Base-by-base conservation (phyloP, 2,329 filamentous ascomycete genomes). In the Tothia fuscella region DNA sequence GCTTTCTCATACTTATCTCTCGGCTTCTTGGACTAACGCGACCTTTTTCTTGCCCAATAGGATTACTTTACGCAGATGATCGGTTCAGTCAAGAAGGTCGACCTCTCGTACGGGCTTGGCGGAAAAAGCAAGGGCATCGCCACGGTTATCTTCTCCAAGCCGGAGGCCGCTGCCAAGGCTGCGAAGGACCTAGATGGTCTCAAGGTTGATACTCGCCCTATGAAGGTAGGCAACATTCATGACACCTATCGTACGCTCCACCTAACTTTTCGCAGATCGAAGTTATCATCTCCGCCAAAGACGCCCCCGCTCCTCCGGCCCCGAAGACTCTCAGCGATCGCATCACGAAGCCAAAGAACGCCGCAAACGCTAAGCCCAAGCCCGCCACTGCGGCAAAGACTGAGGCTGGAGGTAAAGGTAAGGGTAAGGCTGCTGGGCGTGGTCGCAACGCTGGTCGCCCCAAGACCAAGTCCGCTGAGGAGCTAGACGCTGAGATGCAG, bases 401-500 rank as follows among this genome's bases (percentile, higher is more conserved):
- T 19, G 86, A 84, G 39, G 64, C 64, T 35, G 26, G 29, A 4
- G 38, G 42, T 6, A 44, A 47, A 3, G n/a, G n/a, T n/a, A n/a
- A n/a, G n/a, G 62, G 66, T 35, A 70, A 68, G 51, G 60, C 62
- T 39, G 57, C 55, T 32, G 48, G 52, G 38, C 37, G 31, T 42
- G 48, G 38, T 35, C 21, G 38, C 28, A 33, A 38, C 43, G 38
- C 21, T 42, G 62, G 64, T 36, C 68, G 68, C 48, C 68, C 63
- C 70, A 93, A 77, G 64, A 65, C 71, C 68, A 96, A 96, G 82
- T 93, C 87, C 0, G 78, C 82, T 1, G 89, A 94, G 59, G 88
- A 98, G 67, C 78, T 98, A 20, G 91, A 98, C 60, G 87, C 85
- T 4, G 91, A 98, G 62, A 98, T 98, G 91, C 80, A 78, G 16